phyloP scores from a whole-genome alignment of 345 rosid species.

The Eucalyptus sideroxylon region DNA sequence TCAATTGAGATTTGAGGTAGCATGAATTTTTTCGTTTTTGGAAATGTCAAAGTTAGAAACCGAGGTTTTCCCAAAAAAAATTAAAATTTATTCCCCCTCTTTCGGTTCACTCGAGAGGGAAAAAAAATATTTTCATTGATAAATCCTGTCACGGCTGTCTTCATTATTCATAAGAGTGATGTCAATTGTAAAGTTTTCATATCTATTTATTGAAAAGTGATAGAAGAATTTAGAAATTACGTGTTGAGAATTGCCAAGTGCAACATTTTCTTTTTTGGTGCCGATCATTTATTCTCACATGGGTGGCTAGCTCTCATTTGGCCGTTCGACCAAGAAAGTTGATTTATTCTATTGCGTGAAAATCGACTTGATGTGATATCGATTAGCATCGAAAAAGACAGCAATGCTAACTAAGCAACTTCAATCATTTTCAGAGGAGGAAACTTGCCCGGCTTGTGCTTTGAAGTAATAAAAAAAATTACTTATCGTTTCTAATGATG shows the following conservation, averaged over 20 bases:
- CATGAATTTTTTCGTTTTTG: background rate
- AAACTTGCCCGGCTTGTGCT: background rate
- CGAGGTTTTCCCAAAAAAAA: background rate
- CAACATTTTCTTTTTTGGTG: background rate
- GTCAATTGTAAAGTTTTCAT: background rate
- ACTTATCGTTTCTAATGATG: background rate
- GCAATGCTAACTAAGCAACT: background rate
- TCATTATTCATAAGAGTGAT: background rate
- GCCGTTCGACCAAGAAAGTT: background rate
- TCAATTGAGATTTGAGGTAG: background rate
- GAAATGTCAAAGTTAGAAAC: background rate
- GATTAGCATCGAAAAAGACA: background rate
- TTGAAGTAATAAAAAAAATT: background rate
- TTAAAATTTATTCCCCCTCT: background rate
- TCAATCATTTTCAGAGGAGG: background rate
- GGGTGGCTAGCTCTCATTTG: background rate
- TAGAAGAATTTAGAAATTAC: background rate
- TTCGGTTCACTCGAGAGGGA: background rate
- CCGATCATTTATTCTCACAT: background rate
- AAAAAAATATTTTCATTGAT: background rate
- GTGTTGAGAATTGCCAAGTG: fast-evolving
- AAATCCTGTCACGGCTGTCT: fast-evolving
- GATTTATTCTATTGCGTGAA: background rate
- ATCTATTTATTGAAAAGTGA: no score
- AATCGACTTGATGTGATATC: background rate